Conservation (phyloP, 192 early-diverging fungal species). For the Coemansia sp. region DNA sequence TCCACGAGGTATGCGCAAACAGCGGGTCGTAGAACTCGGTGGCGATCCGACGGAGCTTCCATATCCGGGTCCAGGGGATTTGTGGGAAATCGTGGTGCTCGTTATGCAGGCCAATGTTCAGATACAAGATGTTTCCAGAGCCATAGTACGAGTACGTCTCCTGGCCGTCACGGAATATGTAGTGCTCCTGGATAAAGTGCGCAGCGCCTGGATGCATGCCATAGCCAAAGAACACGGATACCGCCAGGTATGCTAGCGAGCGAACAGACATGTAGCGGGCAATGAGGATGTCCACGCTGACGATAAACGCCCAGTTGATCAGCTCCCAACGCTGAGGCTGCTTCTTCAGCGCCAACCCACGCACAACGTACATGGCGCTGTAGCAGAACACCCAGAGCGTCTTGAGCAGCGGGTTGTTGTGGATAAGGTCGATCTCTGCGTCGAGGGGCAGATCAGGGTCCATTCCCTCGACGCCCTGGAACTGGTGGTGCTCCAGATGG, state of each 20-base stretch:
- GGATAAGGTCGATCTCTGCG: conserved; percentile 75
- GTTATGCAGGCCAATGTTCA: conserved; percentile 97
- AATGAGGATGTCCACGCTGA: conserved; percentile 59
- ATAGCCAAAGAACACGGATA: conserved; percentile 79
- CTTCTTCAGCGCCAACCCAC: conserved; percentile 65
- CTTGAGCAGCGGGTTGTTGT: conserved; percentile 68
- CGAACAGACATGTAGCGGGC: conserved; percentile 58
- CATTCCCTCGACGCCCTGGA: conserved; percentile 88
- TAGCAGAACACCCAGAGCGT: conserved; percentile 79
- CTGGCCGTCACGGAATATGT: conserved; percentile 86
- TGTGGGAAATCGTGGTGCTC: conserved; percentile 96
- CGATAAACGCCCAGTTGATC: conserved; percentile 64
- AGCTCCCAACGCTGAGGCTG: conserved; percentile 70
- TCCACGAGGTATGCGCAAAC: conserved; percentile 82
- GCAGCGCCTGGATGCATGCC: conserved; percentile 89
- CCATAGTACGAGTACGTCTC: conserved; percentile 98
- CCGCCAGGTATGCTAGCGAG: conserved; percentile 66
- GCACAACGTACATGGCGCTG: conserved; percentile 78
- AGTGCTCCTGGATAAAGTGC: conserved; percentile 97
- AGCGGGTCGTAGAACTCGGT: conserved; percentile 88
- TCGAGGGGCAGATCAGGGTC: conserved; percentile 92
- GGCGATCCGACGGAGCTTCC: conserved; percentile 72
- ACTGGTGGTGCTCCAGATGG: conserved; percentile 96
- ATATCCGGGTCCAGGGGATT: conserved; percentile 85
- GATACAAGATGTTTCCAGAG: conserved; percentile 74